phyloP scores from a whole-genome alignment of 73 alveolate species.

The Tetrahymena elliotti region DNA sequence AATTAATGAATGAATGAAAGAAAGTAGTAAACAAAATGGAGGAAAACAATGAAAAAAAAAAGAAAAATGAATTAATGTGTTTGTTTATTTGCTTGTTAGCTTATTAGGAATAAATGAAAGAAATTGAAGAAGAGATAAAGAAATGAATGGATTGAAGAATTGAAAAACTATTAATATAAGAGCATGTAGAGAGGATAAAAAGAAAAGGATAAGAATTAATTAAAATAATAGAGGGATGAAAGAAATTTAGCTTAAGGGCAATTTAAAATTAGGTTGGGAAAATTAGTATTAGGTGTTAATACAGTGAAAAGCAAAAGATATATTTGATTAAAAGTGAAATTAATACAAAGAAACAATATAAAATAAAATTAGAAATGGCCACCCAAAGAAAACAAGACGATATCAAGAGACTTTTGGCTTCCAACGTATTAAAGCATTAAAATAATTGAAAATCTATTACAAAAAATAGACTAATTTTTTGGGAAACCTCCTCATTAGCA shows the following conservation, averaged over 20 bases:
- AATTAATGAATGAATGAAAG: too few species aligned
- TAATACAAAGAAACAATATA: background rate
- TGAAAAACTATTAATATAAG: background rate
- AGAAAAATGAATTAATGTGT: too few species aligned
- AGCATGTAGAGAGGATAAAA: background rate
- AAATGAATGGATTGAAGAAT: background rate
- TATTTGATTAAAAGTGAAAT: background rate
- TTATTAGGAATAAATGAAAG: background rate
- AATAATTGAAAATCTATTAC: background rate
- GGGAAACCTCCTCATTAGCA: constrained; percentile 3
- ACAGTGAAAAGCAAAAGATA: background rate
- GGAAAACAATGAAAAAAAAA: background rate
- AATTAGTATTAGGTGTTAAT: background rate
- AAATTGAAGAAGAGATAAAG: background rate
- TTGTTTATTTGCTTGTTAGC: too few species aligned
- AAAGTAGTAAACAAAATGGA: background rate
- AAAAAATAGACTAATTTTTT: background rate
- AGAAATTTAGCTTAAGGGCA: constrained; percentile 1
- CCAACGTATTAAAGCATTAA: constrained; percentile 15
- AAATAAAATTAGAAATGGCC: constrained; percentile 1
- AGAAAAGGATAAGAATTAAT: background rate
- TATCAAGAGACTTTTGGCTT: constrained; percentile 44
- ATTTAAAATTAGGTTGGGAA: background rate
- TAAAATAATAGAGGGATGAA: background rate
- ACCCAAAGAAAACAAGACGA: constrained; percentile 40